phyloP scores from a whole-genome alignment of 75 land plant genomes.

The Selaginella tamariscina region DNA sequence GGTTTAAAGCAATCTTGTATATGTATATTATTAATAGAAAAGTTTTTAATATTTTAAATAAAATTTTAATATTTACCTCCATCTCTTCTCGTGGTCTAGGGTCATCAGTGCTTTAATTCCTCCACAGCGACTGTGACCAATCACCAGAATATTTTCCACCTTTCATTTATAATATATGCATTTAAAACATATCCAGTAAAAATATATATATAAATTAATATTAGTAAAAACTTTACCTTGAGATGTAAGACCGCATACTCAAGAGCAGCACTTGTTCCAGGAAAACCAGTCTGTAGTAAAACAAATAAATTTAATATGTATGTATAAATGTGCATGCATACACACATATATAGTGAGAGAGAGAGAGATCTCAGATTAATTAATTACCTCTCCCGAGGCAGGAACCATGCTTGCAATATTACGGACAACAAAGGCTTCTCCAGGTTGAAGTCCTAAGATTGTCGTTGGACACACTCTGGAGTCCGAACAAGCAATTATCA shows the following conservation, averaged over 20 bases:
- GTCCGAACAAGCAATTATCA: constrained; percentile 88
- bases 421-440: constrained; percentile 71
- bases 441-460: constrained; percentile 71
- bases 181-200: neutral
- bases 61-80: neutral
- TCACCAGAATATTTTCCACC: constrained; percentile 64
- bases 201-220: neutral
- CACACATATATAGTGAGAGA: neutral
- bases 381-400: constrained; percentile 25
- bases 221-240: constrained; percentile 25
- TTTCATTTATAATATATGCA: constrained; percentile 11
- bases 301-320: neutral
- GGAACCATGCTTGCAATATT: constrained; percentile 85
- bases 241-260: constrained; percentile 61
- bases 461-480: constrained; percentile 82
- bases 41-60: too few relatives aligned
- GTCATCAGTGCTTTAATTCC: constrained; percentile 69
- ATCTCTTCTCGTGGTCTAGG: neutral
- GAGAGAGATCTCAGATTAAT: neutral
- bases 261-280: constrained; percentile 25
- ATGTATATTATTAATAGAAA: too few relatives aligned
- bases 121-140: constrained; percentile 79
- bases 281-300: constrained; percentile 15
- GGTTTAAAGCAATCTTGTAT: neutral
- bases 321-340: neutral